Percentiles rank a stretch among this genome's conserved stretches.
Evolutionary conservation across 495 filamentous ascomycete species (phyloP).

Genomic region (Talaromyces trachyspermus): DNA sequence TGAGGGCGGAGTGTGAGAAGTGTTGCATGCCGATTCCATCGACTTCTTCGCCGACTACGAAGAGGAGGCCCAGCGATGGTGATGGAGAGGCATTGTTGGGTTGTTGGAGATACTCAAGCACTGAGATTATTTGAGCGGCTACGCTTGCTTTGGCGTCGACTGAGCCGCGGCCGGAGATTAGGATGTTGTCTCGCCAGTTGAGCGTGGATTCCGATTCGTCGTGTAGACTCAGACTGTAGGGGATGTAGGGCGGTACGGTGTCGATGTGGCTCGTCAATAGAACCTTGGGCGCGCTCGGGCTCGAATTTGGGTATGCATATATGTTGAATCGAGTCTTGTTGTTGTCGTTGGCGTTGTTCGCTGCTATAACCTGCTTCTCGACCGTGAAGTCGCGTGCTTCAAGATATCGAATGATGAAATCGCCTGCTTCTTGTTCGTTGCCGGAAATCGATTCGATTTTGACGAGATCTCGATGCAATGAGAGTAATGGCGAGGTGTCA

Average conservation of each 20-base stretch:
- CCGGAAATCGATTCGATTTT: constrained; percentile 68
- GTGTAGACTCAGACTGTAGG: constrained; percentile 23
- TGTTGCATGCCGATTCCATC: constrained; percentile 75
- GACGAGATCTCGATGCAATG: constrained; percentile 70
- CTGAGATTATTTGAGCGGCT: constrained; percentile 66
- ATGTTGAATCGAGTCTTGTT: constrained; percentile 80
- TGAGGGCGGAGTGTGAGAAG: constrained; percentile 34
- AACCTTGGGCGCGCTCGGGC: constrained; percentile 46
- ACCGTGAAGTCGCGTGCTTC: constrained; percentile 56
- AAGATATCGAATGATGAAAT: constrained; percentile 64
- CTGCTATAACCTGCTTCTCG: constrained; percentile 51
- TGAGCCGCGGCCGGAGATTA: constrained; percentile 68
- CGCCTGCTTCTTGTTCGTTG: constrained; percentile 60
- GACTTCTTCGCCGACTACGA: constrained; percentile 83
- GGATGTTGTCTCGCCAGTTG: constrained; percentile 33
- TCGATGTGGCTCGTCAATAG: constrained; percentile 75
- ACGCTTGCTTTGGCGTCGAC: constrained; percentile 90
- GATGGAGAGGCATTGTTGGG: constrained; percentile 29
- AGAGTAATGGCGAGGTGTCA: constrained; percentile 49
- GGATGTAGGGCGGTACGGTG: constrained; percentile 62
- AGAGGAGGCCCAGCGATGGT: constrained; percentile 79
- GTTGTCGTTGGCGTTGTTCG: too few species aligned
- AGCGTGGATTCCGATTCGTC: background rate
- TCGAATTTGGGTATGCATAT: constrained; percentile 61
- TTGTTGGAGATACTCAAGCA: constrained; percentile 49